Evolutionary conservation across 2,329 filamentous ascomycete genomes (phyloP), one percentile per base, ranked within the genome.

Genomic region (Xylariaceae sp.): DNA sequence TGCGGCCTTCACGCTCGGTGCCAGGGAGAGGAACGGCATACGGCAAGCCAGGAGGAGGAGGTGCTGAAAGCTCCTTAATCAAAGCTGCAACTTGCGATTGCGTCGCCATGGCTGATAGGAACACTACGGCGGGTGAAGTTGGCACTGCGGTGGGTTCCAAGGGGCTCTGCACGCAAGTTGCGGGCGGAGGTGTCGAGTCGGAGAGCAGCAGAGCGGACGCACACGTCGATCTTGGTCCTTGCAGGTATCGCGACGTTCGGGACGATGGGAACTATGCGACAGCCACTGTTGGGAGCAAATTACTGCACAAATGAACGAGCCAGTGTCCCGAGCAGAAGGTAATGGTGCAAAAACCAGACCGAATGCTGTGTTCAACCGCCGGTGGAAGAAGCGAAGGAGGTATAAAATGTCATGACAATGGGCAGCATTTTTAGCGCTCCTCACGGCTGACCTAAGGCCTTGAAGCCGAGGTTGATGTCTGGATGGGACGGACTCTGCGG

Each of bases 1-100:
- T 87, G 62, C 91, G 85, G 55, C 85, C 88, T 46, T 88, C 84
- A 56, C 79, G 76, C 71, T 88, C 83, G 44, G 87, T 86, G 58
- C 88, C 88, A 0, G 90, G 86, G 18, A 99, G 65, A 12, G 89
- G 76, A 13, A 96, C 76, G 43, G 87, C 88, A 68, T 94, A 94
- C 1, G 91, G 88, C 46, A 82, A 76, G 60, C 90, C 90, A 8
- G 86, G 80, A 3, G 89, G 85, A 45, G 90, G 89, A 15, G 81
- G 78, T 53, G 74, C 68, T 48, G 77, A 72, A 53, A 89, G 72
- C 68, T 85, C 80, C 59, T 73, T 69, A 62, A 79, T 73, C 59
- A 72, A 71, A 39, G 76, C 73, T 51, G 67, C 60, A 32, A 64
- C 66, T 42, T 74, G 69, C 58, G 61, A 50, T 32, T 68, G 63